phyloP scores from a whole-genome alignment of 2,329 filamentous ascomycete species.

The Aspergillus novoparasiticus region DNA sequence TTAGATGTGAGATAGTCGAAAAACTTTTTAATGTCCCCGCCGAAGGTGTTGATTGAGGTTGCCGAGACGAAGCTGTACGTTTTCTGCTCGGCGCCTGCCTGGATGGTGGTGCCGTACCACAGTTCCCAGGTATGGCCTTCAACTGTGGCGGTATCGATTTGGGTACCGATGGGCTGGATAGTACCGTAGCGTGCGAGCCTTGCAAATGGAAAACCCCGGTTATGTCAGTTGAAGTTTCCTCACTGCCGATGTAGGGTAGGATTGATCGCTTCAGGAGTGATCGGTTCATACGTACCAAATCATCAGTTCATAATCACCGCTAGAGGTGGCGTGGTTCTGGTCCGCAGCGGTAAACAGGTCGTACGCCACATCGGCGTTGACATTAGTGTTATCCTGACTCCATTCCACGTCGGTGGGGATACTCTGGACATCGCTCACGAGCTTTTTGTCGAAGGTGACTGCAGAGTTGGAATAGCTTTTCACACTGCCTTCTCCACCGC shows the following conservation, averaged over 20 bases:
- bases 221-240: not conserved
- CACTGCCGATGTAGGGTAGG: not conserved
- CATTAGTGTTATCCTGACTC: slow-evolving; percentile 50
- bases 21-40: slow-evolving; percentile 60
- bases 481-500: slow-evolving; percentile 38
- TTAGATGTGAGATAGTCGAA: slow-evolving; percentile 53
- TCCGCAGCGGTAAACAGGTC: slow-evolving; percentile 58
- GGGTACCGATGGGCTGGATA: slow-evolving; percentile 56
- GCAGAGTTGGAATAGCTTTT: slow-evolving; percentile 36
- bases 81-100: slow-evolving; percentile 31
- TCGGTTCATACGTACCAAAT: slow-evolving; percentile 49
- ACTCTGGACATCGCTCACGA: slow-evolving; percentile 33
- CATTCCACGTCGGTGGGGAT: slow-evolving; percentile 47
- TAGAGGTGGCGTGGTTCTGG: slow-evolving; percentile 41
- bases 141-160: slow-evolving; percentile 55
- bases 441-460: not conserved
- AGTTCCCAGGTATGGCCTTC: slow-evolving; percentile 57
- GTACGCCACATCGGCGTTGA: slow-evolving; percentile 60
- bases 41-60: slow-evolving; percentile 51
- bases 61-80: slow-evolving; percentile 59
- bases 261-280: not conserved
- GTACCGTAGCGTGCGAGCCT: slow-evolving; percentile 52
- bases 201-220: not conserved
- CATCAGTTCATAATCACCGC: slow-evolving; percentile 62
- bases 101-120: slow-evolving; percentile 59